A percentile compares a stretch with the other conserved stretches of the same genome.
Evolutionary conservation across 1,139 yeast species (phyloP).

Genomic region (Kodamaea plutei): DNA sequence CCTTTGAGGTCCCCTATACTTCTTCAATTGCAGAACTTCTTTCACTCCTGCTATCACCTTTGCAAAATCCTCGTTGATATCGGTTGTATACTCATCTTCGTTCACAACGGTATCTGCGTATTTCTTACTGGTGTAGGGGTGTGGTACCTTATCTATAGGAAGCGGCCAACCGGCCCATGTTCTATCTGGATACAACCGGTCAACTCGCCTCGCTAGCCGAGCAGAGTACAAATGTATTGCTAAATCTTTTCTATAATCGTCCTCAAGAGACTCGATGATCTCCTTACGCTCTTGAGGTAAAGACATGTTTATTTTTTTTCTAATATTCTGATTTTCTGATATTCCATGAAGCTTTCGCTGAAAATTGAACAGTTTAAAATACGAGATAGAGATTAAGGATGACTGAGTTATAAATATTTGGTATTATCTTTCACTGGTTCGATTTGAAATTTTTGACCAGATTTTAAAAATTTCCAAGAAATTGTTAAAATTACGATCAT

Average conservation of each 20-base stretch:
- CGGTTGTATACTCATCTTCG: conserved; percentile 14
- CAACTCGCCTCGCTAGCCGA: conserved; percentile 34
- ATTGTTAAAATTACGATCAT: too few species aligned
- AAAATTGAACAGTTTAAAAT: too few species aligned
- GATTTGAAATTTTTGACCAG: too few species aligned
- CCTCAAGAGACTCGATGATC: conserved; percentile 36
- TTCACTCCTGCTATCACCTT: conserved; percentile 1
- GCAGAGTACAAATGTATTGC: conserved; percentile 51
- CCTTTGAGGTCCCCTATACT: conserved; percentile 1
- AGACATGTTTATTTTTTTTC: too few species aligned
- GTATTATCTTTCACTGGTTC: too few species aligned
- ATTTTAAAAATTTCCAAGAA: too few species aligned
- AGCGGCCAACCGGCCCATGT: conserved; percentile 51
- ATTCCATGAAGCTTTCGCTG: too few species aligned
- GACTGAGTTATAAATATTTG: too few species aligned
- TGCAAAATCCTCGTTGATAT: conserved; percentile 14
- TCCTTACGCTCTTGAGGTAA: conserved; percentile 21
- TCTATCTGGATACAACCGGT: conserved; percentile 33
- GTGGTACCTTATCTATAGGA: conserved; percentile 28
- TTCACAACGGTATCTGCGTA: conserved; percentile 22
- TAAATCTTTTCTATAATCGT: conserved; percentile 43
- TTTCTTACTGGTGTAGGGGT: conserved; percentile 22
- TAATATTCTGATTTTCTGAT: too few species aligned
- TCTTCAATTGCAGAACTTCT: conserved; percentile 1
- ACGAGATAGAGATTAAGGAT: too few species aligned